Conservation (phyloP, 768 basidiomycete genomes). For the Termitomyces sp. region DNA sequence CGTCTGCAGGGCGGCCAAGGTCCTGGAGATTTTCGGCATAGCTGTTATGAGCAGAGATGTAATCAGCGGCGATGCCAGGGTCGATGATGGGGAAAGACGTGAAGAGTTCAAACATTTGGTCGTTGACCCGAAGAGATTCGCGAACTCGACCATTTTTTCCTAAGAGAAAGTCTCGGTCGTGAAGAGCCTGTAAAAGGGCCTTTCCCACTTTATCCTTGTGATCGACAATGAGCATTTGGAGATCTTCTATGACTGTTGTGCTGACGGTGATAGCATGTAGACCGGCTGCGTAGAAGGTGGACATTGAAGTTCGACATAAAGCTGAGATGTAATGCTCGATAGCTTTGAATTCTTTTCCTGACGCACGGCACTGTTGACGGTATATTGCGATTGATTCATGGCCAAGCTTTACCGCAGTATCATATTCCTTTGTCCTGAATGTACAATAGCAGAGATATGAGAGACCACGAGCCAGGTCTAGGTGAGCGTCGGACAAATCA, state of each 20-base stretch:
- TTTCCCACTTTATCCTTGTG: constrained; percentile 1
- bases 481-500: background rate
- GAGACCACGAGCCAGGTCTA: constrained; percentile 1
- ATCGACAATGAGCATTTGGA: background rate
- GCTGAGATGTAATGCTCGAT: constrained; percentile 1
- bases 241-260: constrained; percentile 1
- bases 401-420: background rate
- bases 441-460: constrained; percentile 7
- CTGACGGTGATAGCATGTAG: background rate
- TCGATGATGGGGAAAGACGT: constrained; percentile 1
- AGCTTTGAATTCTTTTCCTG: background rate
- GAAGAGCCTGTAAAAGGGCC: background rate
- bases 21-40: constrained; percentile 5
- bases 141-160: constrained; percentile 7
- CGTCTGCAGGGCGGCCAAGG: constrained; percentile 3
- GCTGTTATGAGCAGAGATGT: background rate
- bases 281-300: background rate
- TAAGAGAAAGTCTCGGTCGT: constrained; percentile 4
- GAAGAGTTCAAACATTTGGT: background rate
- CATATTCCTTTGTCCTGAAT: constrained; percentile 3
- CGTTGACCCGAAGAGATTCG: constrained; percentile 1
- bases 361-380: background rate
- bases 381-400: constrained; percentile 1
- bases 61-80: background rate
- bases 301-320: background rate